These are phyloP conservation scores for Mimosa bimucronata DNA, from an alignment of 306 rosid genomes.

Conservation along the genomic window DNA sequence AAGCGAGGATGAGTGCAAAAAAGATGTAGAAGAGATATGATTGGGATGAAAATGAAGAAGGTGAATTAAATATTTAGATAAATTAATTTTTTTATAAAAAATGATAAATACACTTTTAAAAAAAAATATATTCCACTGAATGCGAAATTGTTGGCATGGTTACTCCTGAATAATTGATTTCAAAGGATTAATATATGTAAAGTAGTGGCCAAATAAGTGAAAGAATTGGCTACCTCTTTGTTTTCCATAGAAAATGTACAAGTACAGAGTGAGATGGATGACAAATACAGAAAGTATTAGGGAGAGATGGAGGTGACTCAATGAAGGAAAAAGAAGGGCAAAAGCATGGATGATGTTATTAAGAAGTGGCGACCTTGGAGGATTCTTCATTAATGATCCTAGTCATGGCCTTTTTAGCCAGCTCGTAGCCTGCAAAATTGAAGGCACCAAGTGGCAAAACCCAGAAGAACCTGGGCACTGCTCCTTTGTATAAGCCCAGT, in stretches of 20 bases:
- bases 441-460: conserved; percentile 95
- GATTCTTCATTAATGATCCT: conserved; percentile 38
- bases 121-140: neutral
- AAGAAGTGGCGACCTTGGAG: conserved; percentile 44
- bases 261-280: conserved; percentile 22
- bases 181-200: conserved; percentile 38
- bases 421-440: conserved; percentile 98
- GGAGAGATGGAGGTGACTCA: neutral
- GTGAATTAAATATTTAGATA: no score
- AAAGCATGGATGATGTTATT: conserved; percentile 4
- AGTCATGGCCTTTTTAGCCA: conserved; percentile 85
- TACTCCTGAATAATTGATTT: neutral
- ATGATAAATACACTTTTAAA: no score
- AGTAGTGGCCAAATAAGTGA: conserved; percentile 35
- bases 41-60: no score
- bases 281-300: neutral
- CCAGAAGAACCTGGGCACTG: conserved; percentile 98
- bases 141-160: neutral
- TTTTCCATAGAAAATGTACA: conserved; percentile 12
- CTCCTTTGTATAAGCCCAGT: conserved; percentile 91
- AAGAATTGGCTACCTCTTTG: neutral
- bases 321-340: neutral
- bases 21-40: no score
- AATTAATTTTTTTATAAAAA: no score
- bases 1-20: no score